Percentiles rank a stretch among this genome's conserved stretches.
These are phyloP conservation scores for Quercus rubra DNA, from an alignment of 306 rosid genomes.

Conservation along the genomic window DNA sequence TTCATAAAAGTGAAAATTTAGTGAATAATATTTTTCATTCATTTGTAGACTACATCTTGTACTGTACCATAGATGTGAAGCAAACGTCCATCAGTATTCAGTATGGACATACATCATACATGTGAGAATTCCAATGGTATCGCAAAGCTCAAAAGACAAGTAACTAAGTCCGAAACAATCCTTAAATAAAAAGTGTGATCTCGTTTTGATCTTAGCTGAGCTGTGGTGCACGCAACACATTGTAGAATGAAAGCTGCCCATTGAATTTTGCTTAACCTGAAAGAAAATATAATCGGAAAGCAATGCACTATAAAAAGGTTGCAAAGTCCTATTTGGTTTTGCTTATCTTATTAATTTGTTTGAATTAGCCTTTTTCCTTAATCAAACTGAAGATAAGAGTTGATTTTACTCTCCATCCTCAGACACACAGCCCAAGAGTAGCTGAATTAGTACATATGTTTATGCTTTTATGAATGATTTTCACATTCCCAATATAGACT, in stretches of 20 bases:
- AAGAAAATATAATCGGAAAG: constrained; percentile 25
- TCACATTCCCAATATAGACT: background rate
- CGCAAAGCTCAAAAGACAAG: background rate
- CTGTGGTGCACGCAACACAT: constrained; percentile 91
- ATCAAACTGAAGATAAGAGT: background rate
- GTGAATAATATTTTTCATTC: background rate
- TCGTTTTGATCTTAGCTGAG: constrained; percentile 86
- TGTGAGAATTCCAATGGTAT: constrained; percentile 14
- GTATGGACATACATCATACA: background rate
- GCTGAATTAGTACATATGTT: background rate
- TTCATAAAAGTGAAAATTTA: background rate
- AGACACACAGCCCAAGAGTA: background rate
- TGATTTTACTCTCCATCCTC: background rate
- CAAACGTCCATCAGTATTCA: constrained; percentile 3
- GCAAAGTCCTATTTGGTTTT: background rate
- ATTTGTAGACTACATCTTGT: background rate
- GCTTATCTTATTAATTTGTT: background rate
- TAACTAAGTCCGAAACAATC: background rate
- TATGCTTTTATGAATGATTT: background rate
- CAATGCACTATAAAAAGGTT: background rate
- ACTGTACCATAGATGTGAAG: background rate
- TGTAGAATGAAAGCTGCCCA: constrained; percentile 95
- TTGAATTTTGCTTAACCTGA: constrained; percentile 91
- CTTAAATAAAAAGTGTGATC: constrained; percentile 16
- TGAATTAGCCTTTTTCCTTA: background rate